Base-by-base conservation (phyloP, 768 basidiomycete genomes). In the Suillus decipiens region DNA sequence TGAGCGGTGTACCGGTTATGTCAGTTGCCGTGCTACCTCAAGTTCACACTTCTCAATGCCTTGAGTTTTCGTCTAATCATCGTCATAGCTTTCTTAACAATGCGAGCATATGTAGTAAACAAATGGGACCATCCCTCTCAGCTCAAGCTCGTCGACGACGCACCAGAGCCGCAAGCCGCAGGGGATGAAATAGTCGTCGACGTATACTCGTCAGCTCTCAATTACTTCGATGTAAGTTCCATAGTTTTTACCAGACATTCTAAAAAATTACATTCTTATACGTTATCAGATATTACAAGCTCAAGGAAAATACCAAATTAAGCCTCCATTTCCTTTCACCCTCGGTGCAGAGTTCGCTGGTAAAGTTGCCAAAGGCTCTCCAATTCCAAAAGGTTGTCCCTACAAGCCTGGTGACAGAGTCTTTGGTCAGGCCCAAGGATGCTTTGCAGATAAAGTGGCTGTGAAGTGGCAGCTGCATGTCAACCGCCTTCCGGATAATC, bases 331-430 rank as follows among this genome's bases (percentile, higher is more conserved):
- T 43, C 96, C 96, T 0, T 97, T 96, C 76, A 81, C 87, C 7
- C 83, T 95, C 6, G 95, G 95, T 17, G 80, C 85, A 42, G 92
- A 99, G 74, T 92, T 98, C 69, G 86, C 95, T 3, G 96, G 96
- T 0, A 81, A 77, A 61, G 87, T 99, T 64, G 80, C 90, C 9
- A 65, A 70, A 17, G 75, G 82, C 64, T 93, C 92, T 4, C 89
- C 88, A 28, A 88, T 96, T 28, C 96, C 96, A 4, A 71, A 81
- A 34, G 90, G 87, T 8, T 96, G 93, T 71, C 82, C 83, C 0
- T 92, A 88, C 70, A 87, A 88, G 70, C 85, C 82, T 2, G 96
- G 96, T 4, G 93, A 97, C 66, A 80, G 93, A 47, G 92, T 99
- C 0, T 96, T 97, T 68, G 96, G 96, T 7, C 84, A 84, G 14